Percentiles rank a stretch among this genome's conserved stretches.
These are phyloP conservation scores for Extremus antarcticus DNA, from an alignment of 495 filamentous ascomycete species.

Conservation along the genomic window DNA sequence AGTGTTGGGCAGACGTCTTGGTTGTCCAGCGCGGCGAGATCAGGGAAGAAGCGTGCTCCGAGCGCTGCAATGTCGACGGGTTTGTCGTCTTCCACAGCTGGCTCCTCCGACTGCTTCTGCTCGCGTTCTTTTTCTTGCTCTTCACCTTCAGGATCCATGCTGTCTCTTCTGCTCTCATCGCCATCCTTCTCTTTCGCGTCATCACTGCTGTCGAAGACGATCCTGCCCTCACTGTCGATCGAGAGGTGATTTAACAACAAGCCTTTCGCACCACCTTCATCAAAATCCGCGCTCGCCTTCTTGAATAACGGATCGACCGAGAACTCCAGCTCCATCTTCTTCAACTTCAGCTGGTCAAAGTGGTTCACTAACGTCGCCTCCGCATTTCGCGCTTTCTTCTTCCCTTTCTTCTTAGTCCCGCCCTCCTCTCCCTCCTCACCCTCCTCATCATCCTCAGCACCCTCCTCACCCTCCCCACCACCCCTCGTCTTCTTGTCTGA, in stretches of 20 bases:
- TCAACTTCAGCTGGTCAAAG: slow-evolving; percentile 79
- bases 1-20: slow-evolving; percentile 93
- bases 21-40: slow-evolving; percentile 61
- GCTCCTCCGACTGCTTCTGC: slow-evolving; percentile 31
- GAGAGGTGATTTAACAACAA: slow-evolving; percentile 88
- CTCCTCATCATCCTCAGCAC: slow-evolving; percentile 57
- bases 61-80: slow-evolving; percentile 71
- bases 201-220: slow-evolving; percentile 97
- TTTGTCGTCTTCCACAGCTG: slow-evolving; percentile 41
- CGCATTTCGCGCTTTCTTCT: slow-evolving; percentile 69
- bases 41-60: slow-evolving; percentile 73
- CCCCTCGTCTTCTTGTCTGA: slow-evolving; percentile 56
- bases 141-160: slow-evolving; percentile 23
- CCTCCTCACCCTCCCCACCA: slow-evolving; percentile 51
- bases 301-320: slow-evolving; percentile 96
- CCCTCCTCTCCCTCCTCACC: slow-evolving; percentile 67
- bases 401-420: slow-evolving; percentile 66
- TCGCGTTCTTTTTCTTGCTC: slow-evolving; percentile 33
- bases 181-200: slow-evolving; percentile 57
- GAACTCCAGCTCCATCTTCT: slow-evolving; percentile 96
- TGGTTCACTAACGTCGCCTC: slow-evolving; percentile 85
- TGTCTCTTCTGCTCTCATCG: slow-evolving; percentile 23
- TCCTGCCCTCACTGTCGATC: slow-evolving; percentile 81
- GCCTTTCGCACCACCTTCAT: slow-evolving; percentile 95
- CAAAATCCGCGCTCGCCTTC: slow-evolving; percentile 95